Evolutionary conservation across 176 grass and related monocot species (phyloP).

Genomic region (Musa schizocarpa): DNA sequence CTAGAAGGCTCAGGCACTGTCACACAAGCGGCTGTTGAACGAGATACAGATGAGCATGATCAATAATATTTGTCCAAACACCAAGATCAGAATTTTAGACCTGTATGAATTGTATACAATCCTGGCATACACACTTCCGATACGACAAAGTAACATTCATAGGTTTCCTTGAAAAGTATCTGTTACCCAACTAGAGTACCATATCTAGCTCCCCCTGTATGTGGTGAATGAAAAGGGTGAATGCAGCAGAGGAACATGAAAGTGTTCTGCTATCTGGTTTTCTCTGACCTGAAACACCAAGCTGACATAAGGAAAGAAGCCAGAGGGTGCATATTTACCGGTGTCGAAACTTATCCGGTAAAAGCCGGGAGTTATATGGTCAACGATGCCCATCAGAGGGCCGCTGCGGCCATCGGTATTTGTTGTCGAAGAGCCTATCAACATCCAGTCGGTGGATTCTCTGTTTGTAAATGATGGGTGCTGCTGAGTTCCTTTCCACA

Average conservation of each 20-base stretch:
- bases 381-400: conserved; percentile 59
- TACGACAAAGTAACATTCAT: neutral
- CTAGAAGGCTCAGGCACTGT: no score
- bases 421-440: conserved; percentile 56
- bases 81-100: no score
- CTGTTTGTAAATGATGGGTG: conserved; percentile 42
- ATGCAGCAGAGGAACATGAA: conserved; percentile 83
- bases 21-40: no score
- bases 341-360: conserved; percentile 84
- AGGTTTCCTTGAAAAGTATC: neutral
- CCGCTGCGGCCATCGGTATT: conserved; percentile 77
- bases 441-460: conserved; percentile 45
- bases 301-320: conserved; percentile 86
- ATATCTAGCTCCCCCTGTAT: conserved; percentile 66
- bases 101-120: no score
- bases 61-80: no score
- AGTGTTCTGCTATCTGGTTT: conserved; percentile 62
- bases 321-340: conserved; percentile 53
- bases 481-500: conserved; percentile 48
- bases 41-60: no score
- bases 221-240: conserved; percentile 88
- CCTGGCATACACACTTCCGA: no score
- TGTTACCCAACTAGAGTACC: neutral
- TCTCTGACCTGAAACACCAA: conserved; percentile 75
- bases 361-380: conserved; percentile 57